Base-by-base conservation (phyloP, 2,329 filamentous ascomycete species). In the Aspergillus carbonarius region DNA sequence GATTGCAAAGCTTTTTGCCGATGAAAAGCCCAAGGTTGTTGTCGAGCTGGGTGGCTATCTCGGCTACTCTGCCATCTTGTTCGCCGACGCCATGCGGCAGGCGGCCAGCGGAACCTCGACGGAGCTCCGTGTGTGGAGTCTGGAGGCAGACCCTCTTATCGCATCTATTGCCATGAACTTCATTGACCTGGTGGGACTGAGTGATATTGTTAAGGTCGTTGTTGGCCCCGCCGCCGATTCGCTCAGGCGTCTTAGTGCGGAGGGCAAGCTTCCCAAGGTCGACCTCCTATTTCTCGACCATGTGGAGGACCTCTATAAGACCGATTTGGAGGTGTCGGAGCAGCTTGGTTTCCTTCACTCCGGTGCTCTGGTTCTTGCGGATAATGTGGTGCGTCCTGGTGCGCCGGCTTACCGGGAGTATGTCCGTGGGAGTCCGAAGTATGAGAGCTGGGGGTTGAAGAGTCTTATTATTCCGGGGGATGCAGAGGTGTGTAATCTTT, bases 11-110 rank as follows among this genome's bases (percentile, higher is more conserved):
- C 73, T 93, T 35, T 92, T 95, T 58, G 78, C 79, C 18, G 79
- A 89, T 61, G 77, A 82, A 48, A 89, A 88, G 70, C 90, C 89
- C 0, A 73, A 84, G 54, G 81, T 81, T 3, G 90, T 92, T 85
- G 83, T 93, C 47, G 91, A 96, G 71, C 81, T 95, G 0, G 91
- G 91, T 47, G 88, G 89, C 52, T 95, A 93, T 72, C 82, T 92
- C 17, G 91, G 91, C 42, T 95, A 95, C 78, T 93, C 90, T 0
- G 87, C 88, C 59, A 86, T 95, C 59, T 79, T 92, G 1, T 93
- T 93, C 68, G 89, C 85, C 47, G 81, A 85, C 34, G 86, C 88
- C 0, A 77, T 91, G 15, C 83, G 83, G 59, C 80, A 82, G 50
- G 82, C 82, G 3, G 88, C 87, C 12, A 89, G 88, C 2, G 44